A percentile compares a stretch with the other conserved stretches of the same genome.
These are phyloP conservation scores for Emericellopsis terricola DNA, from an alignment of 495 filamentous ascomycete genomes.

Conservation along the genomic window DNA sequence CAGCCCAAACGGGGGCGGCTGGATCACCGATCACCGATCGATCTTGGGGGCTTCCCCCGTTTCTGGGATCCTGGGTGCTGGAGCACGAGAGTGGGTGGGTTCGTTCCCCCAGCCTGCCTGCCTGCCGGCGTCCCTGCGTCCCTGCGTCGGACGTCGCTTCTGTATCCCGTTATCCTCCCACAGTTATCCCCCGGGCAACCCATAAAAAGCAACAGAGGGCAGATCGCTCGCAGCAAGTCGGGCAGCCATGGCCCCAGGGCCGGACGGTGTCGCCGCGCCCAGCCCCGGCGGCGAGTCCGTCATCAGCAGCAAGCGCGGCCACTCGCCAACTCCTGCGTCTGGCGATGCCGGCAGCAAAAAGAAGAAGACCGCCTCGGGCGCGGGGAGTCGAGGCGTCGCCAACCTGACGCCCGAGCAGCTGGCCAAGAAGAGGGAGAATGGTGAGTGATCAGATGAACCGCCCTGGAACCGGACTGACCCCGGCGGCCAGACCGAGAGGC, in stretches of 20 bases:
- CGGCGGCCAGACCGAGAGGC: slow-evolving; percentile 45
- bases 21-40: too few relatives aligned
- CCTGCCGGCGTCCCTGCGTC: too few relatives aligned
- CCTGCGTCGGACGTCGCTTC: too few relatives aligned
- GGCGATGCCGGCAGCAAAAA: slow-evolving; percentile 3
- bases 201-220: too few relatives aligned
- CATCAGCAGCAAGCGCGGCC: not conserved
- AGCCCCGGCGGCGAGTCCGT: not conserved
- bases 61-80: too few relatives aligned
- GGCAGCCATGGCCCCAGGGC: not conserved
- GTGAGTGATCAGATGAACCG: slow-evolving; percentile 10
- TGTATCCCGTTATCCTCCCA: too few relatives aligned
- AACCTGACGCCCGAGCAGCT: slow-evolving; percentile 54
- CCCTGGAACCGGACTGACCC: slow-evolving; percentile 1
- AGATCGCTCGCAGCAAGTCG: not conserved
- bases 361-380: slow-evolving; percentile 19
- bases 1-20: too few relatives aligned
- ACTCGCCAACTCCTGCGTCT: not conserved
- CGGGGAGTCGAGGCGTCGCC: slow-evolving; percentile 39
- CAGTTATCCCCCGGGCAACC: too few relatives aligned
- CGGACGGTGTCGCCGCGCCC: not conserved
- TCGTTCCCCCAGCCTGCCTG: too few relatives aligned
- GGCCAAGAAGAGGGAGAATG: slow-evolving; percentile 65
- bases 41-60: too few relatives aligned
- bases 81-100: too few relatives aligned